Base-by-base conservation (phyloP, 140 eudicot genomes). In the Stevia rebaudiana region DNA sequence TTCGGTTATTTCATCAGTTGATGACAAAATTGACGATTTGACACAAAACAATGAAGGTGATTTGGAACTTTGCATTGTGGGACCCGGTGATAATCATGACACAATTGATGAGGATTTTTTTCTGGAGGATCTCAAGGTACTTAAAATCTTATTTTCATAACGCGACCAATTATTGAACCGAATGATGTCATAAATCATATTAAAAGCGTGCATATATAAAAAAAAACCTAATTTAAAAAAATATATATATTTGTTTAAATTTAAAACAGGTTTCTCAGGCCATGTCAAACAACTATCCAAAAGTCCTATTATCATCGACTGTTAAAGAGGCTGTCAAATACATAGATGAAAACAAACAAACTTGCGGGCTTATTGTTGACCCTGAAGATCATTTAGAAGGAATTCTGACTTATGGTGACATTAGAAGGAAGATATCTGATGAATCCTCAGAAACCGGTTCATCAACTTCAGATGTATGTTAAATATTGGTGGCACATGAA, bases 361-460 rank as follows among this genome's bases (percentile, higher is more conserved):
- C 72, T 31, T 91, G 89, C 59, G 87, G 76, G 31, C 75, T 91
- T 67, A 86, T 87, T 22, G 86, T 85, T 68, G 95, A 87, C 59
- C 47, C 80, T 39, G 91, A 85, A 55, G 88, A 79, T 63, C 84
- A 67, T 65, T 68, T 91, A 60, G 96, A 87, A 78, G 96, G 98
- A 73, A 88, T 91, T 73, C 68, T 91, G 66, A 91, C 98, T 2
- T 75, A 72, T 58, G 95, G 95, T 31, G 98, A 91, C 59, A 83
- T 91, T 37, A 77, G 75, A 75, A 74, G 95, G 53, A 63, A 69
- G 75, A 73, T 76, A 21, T 75, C 76, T 33, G 69, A 69, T 71
- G 80, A 78, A 62, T 68, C 70, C 52, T 35, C 64, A 33, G 84
- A 74, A 30, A 76, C 74, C 46, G 52, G 48, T 52, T 71, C 81